Base-by-base conservation (phyloP, 257 asterid species). In the Solanum ossicruentum region DNA sequence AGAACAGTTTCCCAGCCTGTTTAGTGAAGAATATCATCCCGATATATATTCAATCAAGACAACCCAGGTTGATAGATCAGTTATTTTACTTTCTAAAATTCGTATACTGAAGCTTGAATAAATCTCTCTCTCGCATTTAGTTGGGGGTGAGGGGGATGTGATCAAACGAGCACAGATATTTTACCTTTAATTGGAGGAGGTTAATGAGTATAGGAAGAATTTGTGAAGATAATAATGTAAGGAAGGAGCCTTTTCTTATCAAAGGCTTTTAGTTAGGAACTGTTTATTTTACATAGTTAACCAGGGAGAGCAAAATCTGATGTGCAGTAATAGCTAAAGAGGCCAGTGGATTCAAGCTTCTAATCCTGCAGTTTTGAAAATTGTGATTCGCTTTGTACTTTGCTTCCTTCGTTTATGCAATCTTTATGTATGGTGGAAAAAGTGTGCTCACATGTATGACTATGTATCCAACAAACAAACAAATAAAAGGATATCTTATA, bases 1-100 rank as follows among this genome's bases (percentile, higher is more conserved):
- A 88, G 94, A 92, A 86, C 90, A 83, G 43, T 93, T 94, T 89
- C 96, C 99, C 0, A 90, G 86, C 85, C 87, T 97, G 84, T 94
- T 97, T 89, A 83, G 88, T 12, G 94, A 92, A 87, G 98, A 94
- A 80, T 97, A 94, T 85, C 98, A 95, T 82, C 98, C 99, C n/a
- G 98, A 95, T 86, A 69, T 92, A 81, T 97, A 95, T 91, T 89
- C 98, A 73, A 93, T 97, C 71, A 95, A 88, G 91, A 93, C 98
- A 78, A 95, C 98, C 82, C 99, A 97, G 99, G 98, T 94, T 75
- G 66, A 69, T 57, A 57, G 84, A 83, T 70, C n/a, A 21, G 26
- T 32, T 78, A 77, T 41, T 66, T 73, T 67, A 55, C 17, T 16
- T 16, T 77, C 9, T 26, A 4, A 77, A 77, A 26, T 26, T 10